Conservation (phyloP, 1,284 basidiomycete species). For the Phlebopus sp. region DNA sequence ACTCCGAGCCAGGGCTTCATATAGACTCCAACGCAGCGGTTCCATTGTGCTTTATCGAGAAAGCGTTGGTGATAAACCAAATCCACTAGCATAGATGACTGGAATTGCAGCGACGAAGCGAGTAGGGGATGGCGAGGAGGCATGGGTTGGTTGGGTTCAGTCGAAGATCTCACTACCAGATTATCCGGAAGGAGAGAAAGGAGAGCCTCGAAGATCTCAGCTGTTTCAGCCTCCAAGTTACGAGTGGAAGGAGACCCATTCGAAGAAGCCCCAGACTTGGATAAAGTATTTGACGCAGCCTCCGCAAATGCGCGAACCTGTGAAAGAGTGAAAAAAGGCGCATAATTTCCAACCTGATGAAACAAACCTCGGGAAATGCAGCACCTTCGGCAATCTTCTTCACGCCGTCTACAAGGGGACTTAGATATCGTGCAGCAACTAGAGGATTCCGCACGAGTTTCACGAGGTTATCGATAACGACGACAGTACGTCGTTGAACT, state of each 20-base stretch:
- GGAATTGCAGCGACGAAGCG: slow-evolving; percentile 60
- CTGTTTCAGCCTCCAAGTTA: slow-evolving; percentile 62
- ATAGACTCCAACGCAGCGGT: slow-evolving; percentile 69
- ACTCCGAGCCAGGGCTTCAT: slow-evolving; percentile 65
- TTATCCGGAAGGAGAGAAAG: slow-evolving; percentile 58
- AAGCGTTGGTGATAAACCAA: slow-evolving; percentile 72
- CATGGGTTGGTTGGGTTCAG: slow-evolving; percentile 44
- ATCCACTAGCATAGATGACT: slow-evolving; percentile 74
- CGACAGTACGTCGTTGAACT: slow-evolving; percentile 83
- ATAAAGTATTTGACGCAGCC: slow-evolving; percentile 72
- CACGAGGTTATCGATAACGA: slow-evolving; percentile 96
- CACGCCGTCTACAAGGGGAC: slow-evolving; percentile 87
- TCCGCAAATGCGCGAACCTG: slow-evolving; percentile 89
- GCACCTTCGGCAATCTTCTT: slow-evolving; percentile 89
- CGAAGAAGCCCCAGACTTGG: slow-evolving; percentile 79
- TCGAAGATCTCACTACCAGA: slow-evolving; percentile 41
- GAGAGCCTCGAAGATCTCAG: slow-evolving; percentile 54
- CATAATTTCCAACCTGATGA: slow-evolving; percentile 16
- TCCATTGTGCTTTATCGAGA: slow-evolving; percentile 65
- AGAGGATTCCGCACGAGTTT: slow-evolving; percentile 94
- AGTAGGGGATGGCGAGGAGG: slow-evolving; percentile 49
- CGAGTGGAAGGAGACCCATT: slow-evolving; percentile 63
- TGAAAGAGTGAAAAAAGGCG: slow-evolving; percentile 14
- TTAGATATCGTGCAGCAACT: slow-evolving; percentile 88
- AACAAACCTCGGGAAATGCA: slow-evolving; percentile 87